Base-by-base conservation (phyloP, 441 rosid species). In the Gossypium schwendimanii region DNA sequence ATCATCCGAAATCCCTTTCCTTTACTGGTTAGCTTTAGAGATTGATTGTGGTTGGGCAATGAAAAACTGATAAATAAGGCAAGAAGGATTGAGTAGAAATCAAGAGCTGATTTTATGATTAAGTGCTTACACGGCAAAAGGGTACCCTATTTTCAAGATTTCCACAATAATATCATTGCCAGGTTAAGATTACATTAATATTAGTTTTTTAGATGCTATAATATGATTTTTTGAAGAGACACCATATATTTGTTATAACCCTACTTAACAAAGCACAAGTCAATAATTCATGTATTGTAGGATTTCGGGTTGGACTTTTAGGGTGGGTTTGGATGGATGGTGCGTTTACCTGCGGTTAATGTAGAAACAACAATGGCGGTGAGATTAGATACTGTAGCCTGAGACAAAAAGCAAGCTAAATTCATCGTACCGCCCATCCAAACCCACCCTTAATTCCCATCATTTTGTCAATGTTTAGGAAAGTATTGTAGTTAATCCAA, bases 391-490 rank as follows among this genome's bases (percentile, higher is more conserved):
- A 8, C 2, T 39, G 11, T 8, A 39, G 11, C 44, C 44, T 39
- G 44, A 39, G 44, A 39, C 44, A 1, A 39, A 39, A 39, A 39
- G 11, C 2, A 39, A 39, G 44, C 11, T 39, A 1, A 39, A 39
- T 39, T 11, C 11, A 39, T 11, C 10, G 44, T 2, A 39, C 44
- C 11, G 11, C 44, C 44, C 44, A 39, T 39, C 44, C 0, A 39
- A 8, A 39, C 44, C 44, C 44, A 39, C 44, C 9, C 3, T 36
- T 47, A 65, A 24, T 8, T 24, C n/a, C 57, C 58, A 24, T 49
- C 58, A 49, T n/a, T n/a, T 66, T 66, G 70, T 47, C 70, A 64
- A 17, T 8, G 31, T 66, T 49, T 24, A 8, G 70, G 57, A 24
- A 24, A n/a, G 9, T 66, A 6, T 24, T 23, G 52, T 24, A 15